Percentiles rank a stretch among this genome's conserved stretches.
Conservation (phyloP, 345 rosid species). For the Fremontodendron californicum region DNA sequence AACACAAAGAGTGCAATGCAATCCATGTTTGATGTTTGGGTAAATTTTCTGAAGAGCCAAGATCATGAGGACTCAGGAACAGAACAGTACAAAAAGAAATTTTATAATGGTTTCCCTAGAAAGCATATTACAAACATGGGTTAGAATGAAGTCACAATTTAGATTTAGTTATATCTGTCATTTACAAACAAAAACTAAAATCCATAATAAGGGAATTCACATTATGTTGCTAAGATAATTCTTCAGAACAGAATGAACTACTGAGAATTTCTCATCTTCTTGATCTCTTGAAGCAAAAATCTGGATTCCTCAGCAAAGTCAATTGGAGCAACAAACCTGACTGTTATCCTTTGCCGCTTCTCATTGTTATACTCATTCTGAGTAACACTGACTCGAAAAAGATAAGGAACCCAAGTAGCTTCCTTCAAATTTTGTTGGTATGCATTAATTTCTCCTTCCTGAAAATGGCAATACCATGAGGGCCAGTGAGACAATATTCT, state of each 20-base stretch:
- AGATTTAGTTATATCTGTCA: background rate
- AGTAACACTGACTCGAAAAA: conserved; percentile 61
- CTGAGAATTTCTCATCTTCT: conserved; percentile 48
- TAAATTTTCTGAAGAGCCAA: no score
- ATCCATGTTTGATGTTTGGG: no score
- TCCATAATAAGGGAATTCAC: no score
- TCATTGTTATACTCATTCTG: conserved; percentile 82
- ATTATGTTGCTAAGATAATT: no score
- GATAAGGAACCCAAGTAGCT: conserved; percentile 79
- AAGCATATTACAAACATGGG: no score
- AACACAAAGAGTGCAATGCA: no score
- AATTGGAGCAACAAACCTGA: conserved; percentile 56
- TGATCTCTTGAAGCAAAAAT: conserved; percentile 66
- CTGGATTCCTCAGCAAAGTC: conserved; percentile 78
- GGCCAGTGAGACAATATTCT: background rate
- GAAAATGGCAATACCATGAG: conserved; percentile 11
- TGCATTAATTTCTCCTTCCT: conserved; percentile 50
- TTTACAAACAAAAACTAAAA: background rate
- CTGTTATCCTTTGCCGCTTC: conserved; percentile 86
- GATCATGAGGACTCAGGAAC: no score
- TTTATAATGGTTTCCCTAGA: no score
- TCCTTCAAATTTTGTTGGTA: conserved; percentile 67
- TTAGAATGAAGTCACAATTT: no score
- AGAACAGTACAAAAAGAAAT: no score
- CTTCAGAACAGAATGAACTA: conserved; percentile 10